Conservation (phyloP, 2,329 filamentous ascomycete genomes). For the Alternaria atra region DNA sequence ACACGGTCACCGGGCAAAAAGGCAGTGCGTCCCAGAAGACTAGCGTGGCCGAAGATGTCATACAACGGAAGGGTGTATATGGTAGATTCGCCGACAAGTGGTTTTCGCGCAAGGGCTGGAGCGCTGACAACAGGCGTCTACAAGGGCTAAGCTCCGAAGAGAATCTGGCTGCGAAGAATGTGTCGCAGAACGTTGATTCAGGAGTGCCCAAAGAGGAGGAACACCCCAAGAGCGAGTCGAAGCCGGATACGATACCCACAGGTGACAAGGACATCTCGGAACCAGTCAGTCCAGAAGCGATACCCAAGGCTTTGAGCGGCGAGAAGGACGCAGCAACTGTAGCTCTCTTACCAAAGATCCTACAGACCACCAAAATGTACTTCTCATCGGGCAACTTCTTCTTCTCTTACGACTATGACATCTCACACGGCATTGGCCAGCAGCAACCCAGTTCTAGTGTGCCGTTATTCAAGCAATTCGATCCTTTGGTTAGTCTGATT, state of each 20-base stretch:
- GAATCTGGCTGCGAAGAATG: slow-evolving; percentile 51
- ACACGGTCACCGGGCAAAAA: slow-evolving; percentile 40
- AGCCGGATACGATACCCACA: slow-evolving; percentile 32
- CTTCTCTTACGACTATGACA: slow-evolving; percentile 93
- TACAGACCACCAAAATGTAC: slow-evolving; percentile 84
- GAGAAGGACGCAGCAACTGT: slow-evolving; percentile 45
- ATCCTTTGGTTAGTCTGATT: slow-evolving; percentile 65
- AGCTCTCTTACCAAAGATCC: slow-evolving; percentile 77
- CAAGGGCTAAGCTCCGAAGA: slow-evolving; percentile 71
- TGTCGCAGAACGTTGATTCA: slow-evolving; percentile 45
- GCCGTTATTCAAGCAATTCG: slow-evolving; percentile 76
- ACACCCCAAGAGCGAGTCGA: slow-evolving; percentile 22
- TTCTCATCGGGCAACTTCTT: slow-evolving; percentile 88
- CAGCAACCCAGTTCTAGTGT: slow-evolving; percentile 57
- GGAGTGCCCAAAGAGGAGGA: slow-evolving; percentile 37
- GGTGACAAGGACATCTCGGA: slow-evolving; percentile 30
- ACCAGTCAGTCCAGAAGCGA: slow-evolving; percentile 43
- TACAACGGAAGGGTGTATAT: slow-evolving; percentile 82
- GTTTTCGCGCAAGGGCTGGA: slow-evolving; percentile 89
- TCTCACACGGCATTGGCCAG: slow-evolving; percentile 72
- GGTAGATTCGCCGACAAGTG: slow-evolving; percentile 89
- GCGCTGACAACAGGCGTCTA: slow-evolving; percentile 72
- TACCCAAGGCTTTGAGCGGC: slow-evolving; percentile 46
- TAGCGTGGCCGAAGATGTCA: slow-evolving; percentile 88
- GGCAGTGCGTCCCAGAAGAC: slow-evolving; percentile 34